Conservation (phyloP, 108 stramenopile genomes). For the Cyclotella kingstonii region DNA sequence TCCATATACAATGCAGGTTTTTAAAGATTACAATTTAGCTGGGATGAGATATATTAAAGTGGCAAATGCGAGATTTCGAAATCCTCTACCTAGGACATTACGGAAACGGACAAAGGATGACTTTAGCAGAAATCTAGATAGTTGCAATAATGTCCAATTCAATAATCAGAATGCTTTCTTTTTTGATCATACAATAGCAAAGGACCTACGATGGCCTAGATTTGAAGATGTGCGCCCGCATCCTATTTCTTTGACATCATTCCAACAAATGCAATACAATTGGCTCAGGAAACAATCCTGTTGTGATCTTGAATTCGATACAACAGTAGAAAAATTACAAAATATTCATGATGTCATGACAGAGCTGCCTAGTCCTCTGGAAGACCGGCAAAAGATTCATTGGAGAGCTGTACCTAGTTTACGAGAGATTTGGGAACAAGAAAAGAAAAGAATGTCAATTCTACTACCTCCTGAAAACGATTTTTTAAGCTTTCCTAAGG, state of each 20-base stretch:
- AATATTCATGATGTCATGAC: conserved; percentile 70
- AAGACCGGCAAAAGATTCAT: conserved; percentile 66
- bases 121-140: conserved; percentile 4
- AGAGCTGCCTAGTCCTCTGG: conserved; percentile 42
- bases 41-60: conserved; percentile 83
- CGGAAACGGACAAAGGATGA: conserved; percentile 36
- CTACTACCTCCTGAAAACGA: conserved; percentile 68
- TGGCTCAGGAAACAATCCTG: conserved; percentile 62
- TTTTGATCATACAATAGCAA: conserved; percentile 14
- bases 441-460: conserved; percentile 66
- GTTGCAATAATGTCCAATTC: background rate
- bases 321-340: conserved; percentile 59
- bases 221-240: background rate
- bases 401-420: conserved; percentile 89
- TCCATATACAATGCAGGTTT: conserved; percentile 90
- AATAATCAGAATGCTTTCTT: conserved; percentile 29
- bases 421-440: conserved; percentile 83
- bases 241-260: background rate
- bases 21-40: conserved; percentile 72
- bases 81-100: conserved; percentile 40
- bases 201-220: conserved; percentile 36
- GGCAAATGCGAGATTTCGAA: conserved; percentile 54
- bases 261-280: conserved; percentile 1
- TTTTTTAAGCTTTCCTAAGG: conserved; percentile 63
- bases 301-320: conserved; percentile 81